A percentile compares a stretch with the other conserved stretches of the same genome.
phyloP scores from a whole-genome alignment of 2,329 filamentous ascomycete genomes.

The Elsinoe necatrix region DNA sequence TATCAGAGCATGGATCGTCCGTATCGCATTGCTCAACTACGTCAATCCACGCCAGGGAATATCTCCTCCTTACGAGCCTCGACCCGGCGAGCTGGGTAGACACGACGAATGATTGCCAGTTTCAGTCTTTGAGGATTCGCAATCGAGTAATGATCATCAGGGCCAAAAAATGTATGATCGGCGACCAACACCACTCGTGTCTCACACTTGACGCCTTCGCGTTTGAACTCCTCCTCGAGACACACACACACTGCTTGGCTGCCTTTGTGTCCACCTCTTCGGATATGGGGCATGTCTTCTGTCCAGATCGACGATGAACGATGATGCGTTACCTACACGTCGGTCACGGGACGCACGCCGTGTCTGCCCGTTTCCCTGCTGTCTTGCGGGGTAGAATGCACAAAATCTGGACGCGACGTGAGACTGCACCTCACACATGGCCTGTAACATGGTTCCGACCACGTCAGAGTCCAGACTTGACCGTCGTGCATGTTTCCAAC shows the following conservation, averaged over 20 bases:
- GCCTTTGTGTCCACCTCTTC: neutral
- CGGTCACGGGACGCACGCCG: neutral
- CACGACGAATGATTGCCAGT: neutral
- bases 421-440: neutral
- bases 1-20: slow-evolving; percentile 9
- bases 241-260: neutral
- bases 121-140: neutral
- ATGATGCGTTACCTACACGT: neutral
- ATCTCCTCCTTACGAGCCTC: neutral
- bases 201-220: neutral
- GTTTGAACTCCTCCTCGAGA: neutral
- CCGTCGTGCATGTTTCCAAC: neutral
- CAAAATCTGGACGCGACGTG: slow-evolving; percentile 8
- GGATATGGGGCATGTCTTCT: neutral
- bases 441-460: neutral
- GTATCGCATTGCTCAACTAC: slow-evolving; percentile 1
- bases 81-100: neutral
- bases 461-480: slow-evolving; percentile 7
- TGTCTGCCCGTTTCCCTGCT: neutral
- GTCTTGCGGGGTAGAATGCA: neutral
- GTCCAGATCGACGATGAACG: slow-evolving; percentile 1
- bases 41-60: neutral
- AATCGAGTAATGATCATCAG: slow-evolving; percentile 5
- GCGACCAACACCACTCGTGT: neutral
- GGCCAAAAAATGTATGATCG: slow-evolving; percentile 1